Base-by-base conservation (phyloP, 2,329 filamentous ascomycete genomes). In the Alternaria ethzedia region DNA sequence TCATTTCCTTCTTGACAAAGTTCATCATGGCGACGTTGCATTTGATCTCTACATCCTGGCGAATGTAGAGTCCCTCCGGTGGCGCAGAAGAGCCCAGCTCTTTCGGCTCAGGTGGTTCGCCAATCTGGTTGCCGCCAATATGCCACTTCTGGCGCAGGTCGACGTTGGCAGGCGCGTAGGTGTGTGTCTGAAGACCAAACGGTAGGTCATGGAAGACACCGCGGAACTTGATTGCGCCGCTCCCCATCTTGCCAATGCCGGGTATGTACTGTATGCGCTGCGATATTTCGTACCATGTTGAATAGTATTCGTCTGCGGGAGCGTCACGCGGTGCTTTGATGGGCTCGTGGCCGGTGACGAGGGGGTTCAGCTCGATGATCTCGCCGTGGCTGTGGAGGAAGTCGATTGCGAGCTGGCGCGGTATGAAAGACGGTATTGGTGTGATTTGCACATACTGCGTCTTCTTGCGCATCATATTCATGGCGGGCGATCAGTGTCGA, bases 161-260 rank as follows among this genome's bases (percentile, higher is more conserved):
- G 55, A 91, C 84, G 65, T 85, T 86, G 75, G 91, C 85, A 30
- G 90, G 90, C 45, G 88, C 89, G 75, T 91, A 91, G 56, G 89
- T 88, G 80, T 92, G 90, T 10, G 88, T 90, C 80, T 92, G 90
- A 63, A 92, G 80, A 4, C 90, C 90, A 87, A 88, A 91, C 3
- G 89, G 88, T 83, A 91, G 87, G 76, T 91, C 86, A 74, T 92
- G 90, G 76, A 92, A 92, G 74, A 89, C 90, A 63, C 88, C 90
- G 64, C 88, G 90, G 81, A 92, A 92, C 50, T 83, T 85, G 78
- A 92, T 90, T 73, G 87, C 87, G 74, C 88, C 86, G 4, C 87
- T 87, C 23, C 89, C 89, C 63, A 90, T 83, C 79, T 83, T 88
- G 68, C 89, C 89, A 59, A 91, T 81, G 32, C 90, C 90, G 0